A percentile compares a stretch with the other conserved stretches of the same genome.
Evolutionary conservation across 1,284 basidiomycete species (phyloP).

Genomic region (Heliocybe sulcata): DNA sequence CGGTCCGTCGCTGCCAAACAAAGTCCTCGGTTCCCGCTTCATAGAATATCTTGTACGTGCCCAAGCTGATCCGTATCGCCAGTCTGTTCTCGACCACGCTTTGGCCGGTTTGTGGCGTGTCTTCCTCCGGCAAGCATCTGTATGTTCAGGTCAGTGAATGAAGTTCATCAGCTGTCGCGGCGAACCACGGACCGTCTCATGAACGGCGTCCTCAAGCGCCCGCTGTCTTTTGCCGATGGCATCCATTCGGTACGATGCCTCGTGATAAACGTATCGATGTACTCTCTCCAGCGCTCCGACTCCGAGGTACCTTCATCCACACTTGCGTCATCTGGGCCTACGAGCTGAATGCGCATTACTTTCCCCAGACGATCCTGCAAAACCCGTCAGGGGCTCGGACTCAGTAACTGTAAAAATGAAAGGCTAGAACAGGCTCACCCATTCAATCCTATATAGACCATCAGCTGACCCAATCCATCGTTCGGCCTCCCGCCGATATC

Average conservation of each 20-base stretch:
- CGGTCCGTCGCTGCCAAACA: slow-evolving; percentile 29
- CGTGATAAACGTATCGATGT: slow-evolving; percentile 82
- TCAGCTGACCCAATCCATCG: slow-evolving; percentile 83
- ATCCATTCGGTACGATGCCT: slow-evolving; percentile 66
- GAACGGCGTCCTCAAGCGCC: slow-evolving; percentile 11
- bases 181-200: slow-evolving; percentile 33
- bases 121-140: slow-evolving; percentile 27
- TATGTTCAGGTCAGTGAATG: slow-evolving; percentile 22
- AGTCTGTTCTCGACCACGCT: slow-evolving; percentile 25
- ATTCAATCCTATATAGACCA: slow-evolving; percentile 87
- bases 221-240: slow-evolving; percentile 11
- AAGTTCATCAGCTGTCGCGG: slow-evolving; percentile 11
- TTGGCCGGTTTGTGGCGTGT: slow-evolving; percentile 20
- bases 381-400: not conserved
- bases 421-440: slow-evolving; percentile 49
- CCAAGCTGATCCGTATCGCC: slow-evolving; percentile 55
- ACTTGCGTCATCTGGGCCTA: slow-evolving; percentile 79
- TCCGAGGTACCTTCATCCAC: slow-evolving; percentile 39
- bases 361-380: slow-evolving; percentile 54
- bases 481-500: slow-evolving; percentile 89
- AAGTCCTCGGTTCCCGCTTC: slow-evolving; percentile 55
- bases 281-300: slow-evolving; percentile 72
- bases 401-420: slow-evolving; percentile 1
- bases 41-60: slow-evolving; percentile 72
- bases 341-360: slow-evolving; percentile 70